Evolutionary conservation across 495 filamentous ascomycete genomes (phyloP).

Genomic region (Tuber aestivum): DNA sequence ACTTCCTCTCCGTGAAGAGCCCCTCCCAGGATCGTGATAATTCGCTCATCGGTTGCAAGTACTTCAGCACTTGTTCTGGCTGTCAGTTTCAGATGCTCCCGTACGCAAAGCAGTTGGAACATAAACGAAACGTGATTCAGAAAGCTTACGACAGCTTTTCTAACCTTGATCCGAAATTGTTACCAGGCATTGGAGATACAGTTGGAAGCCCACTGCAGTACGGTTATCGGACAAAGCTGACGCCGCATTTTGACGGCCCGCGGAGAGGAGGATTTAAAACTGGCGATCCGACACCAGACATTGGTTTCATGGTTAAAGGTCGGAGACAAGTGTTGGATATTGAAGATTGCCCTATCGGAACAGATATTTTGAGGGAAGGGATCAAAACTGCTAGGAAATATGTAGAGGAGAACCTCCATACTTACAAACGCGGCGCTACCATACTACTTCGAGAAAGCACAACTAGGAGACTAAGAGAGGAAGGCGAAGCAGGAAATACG

Average conservation of each 20-base stretch:
- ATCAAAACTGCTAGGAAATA: conserved; percentile 66
- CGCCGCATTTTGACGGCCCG: conserved; percentile 84
- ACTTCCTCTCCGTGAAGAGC: conserved; percentile 70
- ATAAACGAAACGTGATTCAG: conserved; percentile 79
- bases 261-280: conserved; percentile 38
- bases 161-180: conserved; percentile 62
- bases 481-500: conserved; percentile 18
- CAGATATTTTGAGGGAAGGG: conserved; percentile 70
- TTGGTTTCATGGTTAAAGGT: conserved; percentile 86
- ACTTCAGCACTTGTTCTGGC: conserved; percentile 81
- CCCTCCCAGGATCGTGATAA: conserved; percentile 75
- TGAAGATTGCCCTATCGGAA: conserved; percentile 94
- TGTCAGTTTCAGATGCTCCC: conserved; percentile 97
- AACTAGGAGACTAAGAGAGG: conserved; percentile 55
- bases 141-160: conserved; percentile 93
- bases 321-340: conserved; percentile 73
- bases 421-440: conserved; percentile 76
- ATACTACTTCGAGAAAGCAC: conserved; percentile 84
- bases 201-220: conserved; percentile 86
- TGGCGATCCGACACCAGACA: conserved; percentile 57
- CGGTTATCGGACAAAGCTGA: conserved; percentile 91
- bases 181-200: conserved; percentile 74
- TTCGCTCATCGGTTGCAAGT: conserved; percentile 66
- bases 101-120: conserved; percentile 74
- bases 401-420: conserved; percentile 61